phyloP scores from a whole-genome alignment of 2,329 filamentous ascomycete genomes.

The Ceratocystis smalleyi region DNA sequence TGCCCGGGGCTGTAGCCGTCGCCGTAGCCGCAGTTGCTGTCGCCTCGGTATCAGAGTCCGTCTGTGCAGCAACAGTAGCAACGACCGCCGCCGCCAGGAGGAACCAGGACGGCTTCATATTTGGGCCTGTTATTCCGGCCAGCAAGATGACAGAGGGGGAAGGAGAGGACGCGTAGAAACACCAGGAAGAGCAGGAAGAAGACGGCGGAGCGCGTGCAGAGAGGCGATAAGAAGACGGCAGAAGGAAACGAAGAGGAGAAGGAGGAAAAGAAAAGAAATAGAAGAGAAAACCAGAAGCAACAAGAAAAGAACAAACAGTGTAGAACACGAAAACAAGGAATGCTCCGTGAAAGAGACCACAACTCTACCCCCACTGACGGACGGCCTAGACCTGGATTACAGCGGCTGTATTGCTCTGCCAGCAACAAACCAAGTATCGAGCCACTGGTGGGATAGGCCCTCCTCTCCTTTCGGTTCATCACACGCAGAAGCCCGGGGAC shows the following conservation, averaged over 20 bases:
- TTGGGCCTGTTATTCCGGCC: not conserved
- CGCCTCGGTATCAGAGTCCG: not conserved
- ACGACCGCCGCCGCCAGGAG: not conserved
- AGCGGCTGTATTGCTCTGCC: not conserved
- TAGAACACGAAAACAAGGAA: too few species aligned
- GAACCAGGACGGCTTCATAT: not conserved
- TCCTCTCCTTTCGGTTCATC: not conserved
- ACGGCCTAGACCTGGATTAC: too few species aligned
- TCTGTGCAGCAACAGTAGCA: not conserved
- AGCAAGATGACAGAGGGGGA: not conserved
- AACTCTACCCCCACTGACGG: too few species aligned
- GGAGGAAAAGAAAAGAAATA: constrained; percentile 1
- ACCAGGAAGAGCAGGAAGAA: not conserved
- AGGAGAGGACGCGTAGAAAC: too few species aligned
- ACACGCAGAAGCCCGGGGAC: not conserved
- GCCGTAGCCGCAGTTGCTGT: constrained; percentile 1
- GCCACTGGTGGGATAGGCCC: not conserved
- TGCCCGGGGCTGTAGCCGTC: constrained; percentile 15
- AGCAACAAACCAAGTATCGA: not conserved
- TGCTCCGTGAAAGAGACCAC: too few species aligned
- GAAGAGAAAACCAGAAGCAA: not conserved
- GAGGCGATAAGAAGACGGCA: too few species aligned
- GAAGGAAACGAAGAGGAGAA: too few species aligned
- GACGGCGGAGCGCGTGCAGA: not conserved
- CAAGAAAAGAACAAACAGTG: not conserved